Conservation (phyloP, 768 basidiomycete species). For the Podaxis sp. region DNA sequence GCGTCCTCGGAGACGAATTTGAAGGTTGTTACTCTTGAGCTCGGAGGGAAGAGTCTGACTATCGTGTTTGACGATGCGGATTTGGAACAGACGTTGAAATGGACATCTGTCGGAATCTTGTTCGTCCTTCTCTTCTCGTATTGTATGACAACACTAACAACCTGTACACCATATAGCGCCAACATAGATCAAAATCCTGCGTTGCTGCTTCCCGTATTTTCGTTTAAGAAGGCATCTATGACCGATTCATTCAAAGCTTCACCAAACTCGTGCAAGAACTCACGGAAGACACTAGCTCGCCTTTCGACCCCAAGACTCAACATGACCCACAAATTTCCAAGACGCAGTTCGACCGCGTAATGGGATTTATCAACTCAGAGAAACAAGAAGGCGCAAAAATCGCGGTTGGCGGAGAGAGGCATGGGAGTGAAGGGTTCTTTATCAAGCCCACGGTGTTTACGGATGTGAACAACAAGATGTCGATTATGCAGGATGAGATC, state of each 20-base stretch:
- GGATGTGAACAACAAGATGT: neutral
- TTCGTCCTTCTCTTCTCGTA: no score
- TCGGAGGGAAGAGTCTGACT: constrained; percentile 66
- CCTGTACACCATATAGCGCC: constrained; percentile 20
- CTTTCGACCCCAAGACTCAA: constrained; percentile 52
- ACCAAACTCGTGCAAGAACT: constrained; percentile 49
- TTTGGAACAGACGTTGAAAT: constrained; percentile 61
- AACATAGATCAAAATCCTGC: constrained; percentile 70
- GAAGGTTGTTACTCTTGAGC: constrained; percentile 73
- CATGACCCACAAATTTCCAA: constrained; percentile 78
- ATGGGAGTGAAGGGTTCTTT: constrained; percentile 43
- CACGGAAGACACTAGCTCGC: constrained; percentile 55
- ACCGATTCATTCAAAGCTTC: constrained; percentile 66
- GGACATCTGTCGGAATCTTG: constrained; percentile 69
- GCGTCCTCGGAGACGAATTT: constrained; percentile 73
- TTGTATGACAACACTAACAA: no score
- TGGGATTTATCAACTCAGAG: constrained; percentile 77
- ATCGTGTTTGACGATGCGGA: constrained; percentile 69
- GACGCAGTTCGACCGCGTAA: constrained; percentile 68
- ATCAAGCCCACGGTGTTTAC: neutral
- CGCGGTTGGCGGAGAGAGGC: constrained; percentile 64
- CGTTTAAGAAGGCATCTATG: constrained; percentile 79
- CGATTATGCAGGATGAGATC: neutral
- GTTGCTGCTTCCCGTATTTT: constrained; percentile 81
- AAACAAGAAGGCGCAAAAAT: constrained; percentile 71